Evolutionary conservation across 768 basidiomycete species (phyloP), one percentile per base, ranked within the genome.

Genomic region (Lactarius vividus): DNA sequence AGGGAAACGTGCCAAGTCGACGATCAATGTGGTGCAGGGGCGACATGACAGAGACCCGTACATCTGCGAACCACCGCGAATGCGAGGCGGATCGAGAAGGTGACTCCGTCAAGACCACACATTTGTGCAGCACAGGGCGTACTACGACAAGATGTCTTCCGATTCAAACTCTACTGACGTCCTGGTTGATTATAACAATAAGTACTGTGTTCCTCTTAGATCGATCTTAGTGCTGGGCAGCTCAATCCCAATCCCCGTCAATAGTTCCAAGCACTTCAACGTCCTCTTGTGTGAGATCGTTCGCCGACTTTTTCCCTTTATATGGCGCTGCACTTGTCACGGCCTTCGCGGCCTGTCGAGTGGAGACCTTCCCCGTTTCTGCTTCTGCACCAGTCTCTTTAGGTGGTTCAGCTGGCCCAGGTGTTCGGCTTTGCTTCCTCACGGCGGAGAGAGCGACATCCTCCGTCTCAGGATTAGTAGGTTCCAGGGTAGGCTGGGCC

Each of bases 401-500:
- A 26, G 58, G 20, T 18, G 53, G 61, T 16, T 49, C 64, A 42
- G 46, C 40, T n/a, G 57, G 55, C 46, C 64, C 68, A 4, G 67
- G 64, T 5, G 68, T 66, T 56, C 57, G 57, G 37, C 62, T 69
- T 42, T 70, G 65, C 35, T 68, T 70, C 61, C 56, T 65, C 57
- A 18, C 42, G 2, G 54, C 33, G 35, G 11, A 26, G 6, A 40
- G 11, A 2, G 62, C 33, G 18, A 57, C 35, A 23, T 23, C 33
- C 26, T 68, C 60, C 0, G 56, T 46, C 49, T 62, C 57, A 9
- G 33, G 15, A 31, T 66, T 61, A n/a, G 70, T 49, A 42, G 79
- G 76, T 16, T 72, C 73, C 26, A 83, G 70, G 2, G 74, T 77
- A 20, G 78, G 67, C 1, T 74, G 71, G n/a, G 72, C 72, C 0